Base-by-base conservation (phyloP, 83 land plant species). In the Diphasiastrum complanatum region DNA sequence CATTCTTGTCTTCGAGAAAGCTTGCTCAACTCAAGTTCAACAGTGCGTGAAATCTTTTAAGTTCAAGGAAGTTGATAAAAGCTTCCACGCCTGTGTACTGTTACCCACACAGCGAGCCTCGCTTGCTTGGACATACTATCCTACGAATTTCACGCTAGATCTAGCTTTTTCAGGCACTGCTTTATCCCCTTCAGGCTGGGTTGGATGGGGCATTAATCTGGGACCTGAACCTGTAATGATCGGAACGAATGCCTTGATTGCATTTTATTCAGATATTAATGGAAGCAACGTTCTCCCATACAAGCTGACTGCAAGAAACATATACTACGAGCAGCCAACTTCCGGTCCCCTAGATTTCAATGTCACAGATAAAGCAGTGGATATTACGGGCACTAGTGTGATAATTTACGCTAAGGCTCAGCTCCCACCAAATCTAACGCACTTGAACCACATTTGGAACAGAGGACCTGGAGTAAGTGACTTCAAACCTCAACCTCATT, bases 371-470 rank as follows among this genome's bases (percentile, higher is more conserved):
- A 52, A 5, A 14, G 56, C 56, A 6, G 56, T 52, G 29, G 56
- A 52, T 29, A 52, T 52, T 33, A 16, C 16, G 30, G 56, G 56
- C 30, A 40, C 16, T 40, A 40, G 43, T 12, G 53, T 65, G 64
- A 65, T 22, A 20, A 33, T 65, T 14, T 53, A 30, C n/a, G 45
- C 35, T 8, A 24, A 24, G 22, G 18, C 53, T 10, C 23, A 19
- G 40, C 68, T 65, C 24, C 43, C 38, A 22, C 26, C 31, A 23
- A 65, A 65, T 37, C 2, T 5, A 16, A 53, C 60, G 4, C 4
- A 60, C 29, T 1, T 65, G 24, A 65, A 65, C 45, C 68, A 65
- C 27, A 53, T 65, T 23, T 65, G 68, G 68, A 53, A 53, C 41
- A 37, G 60, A 37, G 68, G 68, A 52, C n/a, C 68, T 11, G 20